Conservation (phyloP, 306 rosid genomes). For the Arachis hypogaea region DNA sequence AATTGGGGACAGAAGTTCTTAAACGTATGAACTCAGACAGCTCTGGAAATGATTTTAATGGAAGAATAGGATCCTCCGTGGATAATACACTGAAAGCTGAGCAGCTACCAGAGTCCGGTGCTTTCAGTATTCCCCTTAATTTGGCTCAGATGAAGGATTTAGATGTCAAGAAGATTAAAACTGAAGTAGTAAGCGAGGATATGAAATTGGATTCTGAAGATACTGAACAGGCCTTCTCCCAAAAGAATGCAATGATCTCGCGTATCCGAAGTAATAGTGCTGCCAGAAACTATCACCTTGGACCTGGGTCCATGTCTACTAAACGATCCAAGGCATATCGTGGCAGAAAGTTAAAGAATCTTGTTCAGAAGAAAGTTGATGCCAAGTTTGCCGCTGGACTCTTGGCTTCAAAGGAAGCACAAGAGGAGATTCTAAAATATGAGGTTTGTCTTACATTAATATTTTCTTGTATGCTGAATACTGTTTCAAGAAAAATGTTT, state of each 20-base stretch:
- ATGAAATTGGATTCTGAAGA: slow-evolving; percentile 53
- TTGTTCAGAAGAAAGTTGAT: slow-evolving; percentile 62
- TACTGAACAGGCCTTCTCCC: slow-evolving; percentile 53
- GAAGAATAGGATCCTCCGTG: slow-evolving; percentile 49
- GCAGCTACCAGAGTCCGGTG: slow-evolving; percentile 50
- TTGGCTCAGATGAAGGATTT: slow-evolving; percentile 53
- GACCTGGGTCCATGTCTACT: slow-evolving; percentile 57
- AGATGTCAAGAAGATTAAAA: slow-evolving; percentile 50
- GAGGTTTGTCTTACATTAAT: slow-evolving; percentile 57
- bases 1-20: slow-evolving; percentile 52
- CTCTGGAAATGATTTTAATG: slow-evolving; percentile 47
- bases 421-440: slow-evolving; percentile 67
- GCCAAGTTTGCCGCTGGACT: slow-evolving; percentile 68
- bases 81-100: slow-evolving; percentile 51
- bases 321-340: slow-evolving; percentile 62
- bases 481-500: not conserved
- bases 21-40: slow-evolving; percentile 38
- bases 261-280: slow-evolving; percentile 69
- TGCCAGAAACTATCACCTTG: slow-evolving; percentile 69
- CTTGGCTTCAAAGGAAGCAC: slow-evolving; percentile 73
- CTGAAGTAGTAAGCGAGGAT: slow-evolving; percentile 53
- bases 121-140: slow-evolving; percentile 53
- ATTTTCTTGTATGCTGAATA: not conserved
- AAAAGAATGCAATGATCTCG: slow-evolving; percentile 76
- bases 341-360: slow-evolving; percentile 67